Base-by-base conservation (phyloP, 2,329 filamentous ascomycete species). In the Penicillium olsonii region DNA sequence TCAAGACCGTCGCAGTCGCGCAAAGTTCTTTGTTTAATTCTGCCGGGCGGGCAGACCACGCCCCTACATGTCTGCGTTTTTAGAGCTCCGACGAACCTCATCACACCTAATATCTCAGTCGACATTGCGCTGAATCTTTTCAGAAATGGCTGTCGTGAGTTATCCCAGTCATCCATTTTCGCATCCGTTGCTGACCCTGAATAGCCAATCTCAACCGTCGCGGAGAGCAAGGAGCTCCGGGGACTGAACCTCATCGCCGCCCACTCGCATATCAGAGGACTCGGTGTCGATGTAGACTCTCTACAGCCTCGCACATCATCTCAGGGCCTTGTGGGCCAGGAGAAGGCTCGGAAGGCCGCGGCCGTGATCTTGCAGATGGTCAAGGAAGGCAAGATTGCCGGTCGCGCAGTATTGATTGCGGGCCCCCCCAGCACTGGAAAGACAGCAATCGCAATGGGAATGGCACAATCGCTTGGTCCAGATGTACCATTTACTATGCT, bases 331-430 rank as follows among this genome's bases (percentile, higher is more conserved):
- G 92, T 99, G 8, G 94, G 94, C 38, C 94, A 99, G 75, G 87
- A 95, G 67, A 96, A 96, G 78, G 94, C 94, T 48, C 87, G 94
- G 53, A 97, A 96, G 75, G 94, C 94, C 9, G 94, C 94, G 3
- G 94, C 92, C 1, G 88, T 99, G 41, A 95, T 99, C 64, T 77
- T 99, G 54, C 91, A 96, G 78, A 99, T 99, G 94, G 95, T 95
- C 64, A 96, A 95, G 76, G 91, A 96, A 68, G 92, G 92, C 67
- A 97, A 96, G 79, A 97, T 99, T 75, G 94, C 94, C 51, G 94
- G 94, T 45, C 85, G 92, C 65, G 94, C 94, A 27, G 89, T 96
- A 26, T 78, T 99, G 62, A 96, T 99, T 65, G 92, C 94, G 41
- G 94, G 94, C 0, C 94, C 94, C 53, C 94, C 94, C 4, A 92